These are phyloP conservation scores for Penicillium capsulatum DNA, from an alignment of 2,329 filamentous ascomycete genomes.

Conservation along the genomic window DNA sequence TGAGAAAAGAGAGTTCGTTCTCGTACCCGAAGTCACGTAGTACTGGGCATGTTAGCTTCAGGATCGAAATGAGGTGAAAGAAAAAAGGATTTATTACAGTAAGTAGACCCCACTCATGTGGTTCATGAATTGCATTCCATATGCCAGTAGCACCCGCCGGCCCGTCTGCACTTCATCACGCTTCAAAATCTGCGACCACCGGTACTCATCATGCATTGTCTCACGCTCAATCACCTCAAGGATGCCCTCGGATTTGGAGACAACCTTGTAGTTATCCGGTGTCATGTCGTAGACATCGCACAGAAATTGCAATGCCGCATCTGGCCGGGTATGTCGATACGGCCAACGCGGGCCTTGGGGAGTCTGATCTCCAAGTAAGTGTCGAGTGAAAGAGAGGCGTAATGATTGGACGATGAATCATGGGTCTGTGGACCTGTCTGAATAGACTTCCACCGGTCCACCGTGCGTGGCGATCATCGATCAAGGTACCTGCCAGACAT, in stretches of 20 bases:
- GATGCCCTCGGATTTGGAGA: conserved; percentile 37
- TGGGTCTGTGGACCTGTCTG: too few relatives aligned
- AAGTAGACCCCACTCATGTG: conserved; percentile 49
- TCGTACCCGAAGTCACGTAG: conserved; percentile 25
- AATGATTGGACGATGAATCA: too few relatives aligned
- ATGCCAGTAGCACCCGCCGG: conserved; percentile 46
- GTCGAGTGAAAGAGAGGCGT: too few relatives aligned
- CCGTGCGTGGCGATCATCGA: too few relatives aligned
- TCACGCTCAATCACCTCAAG: conserved; percentile 46
- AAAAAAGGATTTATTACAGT: conserved; percentile 38
- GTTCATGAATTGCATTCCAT: conserved; percentile 49
- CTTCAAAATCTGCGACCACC: conserved; percentile 43
- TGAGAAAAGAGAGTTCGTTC: too few relatives aligned
- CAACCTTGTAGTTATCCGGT: conserved; percentile 21
- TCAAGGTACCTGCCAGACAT: too few relatives aligned
- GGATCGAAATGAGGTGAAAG: background rate
- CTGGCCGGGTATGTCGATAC: conserved; percentile 40
- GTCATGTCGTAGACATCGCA: conserved; percentile 27
- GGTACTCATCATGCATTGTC: conserved; percentile 29
- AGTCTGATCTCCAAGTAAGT: too few relatives aligned
- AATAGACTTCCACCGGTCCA: too few relatives aligned
- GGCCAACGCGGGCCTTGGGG: conserved; percentile 44
- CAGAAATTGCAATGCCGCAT: conserved; percentile 28
- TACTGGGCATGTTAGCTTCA: conserved; percentile 13
- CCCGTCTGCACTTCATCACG: conserved; percentile 44